Conservation (phyloP, 139 green algal species). For the Tetratostichococcus sp. region DNA sequence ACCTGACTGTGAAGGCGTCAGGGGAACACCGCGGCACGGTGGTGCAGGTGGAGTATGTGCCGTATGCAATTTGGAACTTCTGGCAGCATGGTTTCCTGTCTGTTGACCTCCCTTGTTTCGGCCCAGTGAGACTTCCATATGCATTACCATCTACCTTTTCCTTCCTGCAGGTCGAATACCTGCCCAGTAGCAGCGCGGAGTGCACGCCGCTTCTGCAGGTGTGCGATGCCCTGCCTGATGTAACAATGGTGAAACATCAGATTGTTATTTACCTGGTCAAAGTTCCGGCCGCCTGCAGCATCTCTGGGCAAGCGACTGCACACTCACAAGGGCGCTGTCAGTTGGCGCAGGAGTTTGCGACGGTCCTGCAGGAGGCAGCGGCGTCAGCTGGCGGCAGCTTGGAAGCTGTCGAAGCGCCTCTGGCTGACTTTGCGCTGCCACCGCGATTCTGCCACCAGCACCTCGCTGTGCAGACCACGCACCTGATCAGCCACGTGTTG, state of each 20-base stretch:
- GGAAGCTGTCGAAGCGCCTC: not conserved
- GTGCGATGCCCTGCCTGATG: no score
- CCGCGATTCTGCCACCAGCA: not conserved
- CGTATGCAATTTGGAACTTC: no score
- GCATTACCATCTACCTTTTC: no score
- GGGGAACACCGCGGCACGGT: conserved; percentile 6
- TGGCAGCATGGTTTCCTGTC: no score
- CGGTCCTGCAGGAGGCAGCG: conserved; percentile 5
- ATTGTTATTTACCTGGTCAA: no score
- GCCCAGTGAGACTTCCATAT: no score
- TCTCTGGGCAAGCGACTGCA: no score
- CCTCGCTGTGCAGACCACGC: conserved; percentile 3
- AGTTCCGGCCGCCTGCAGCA: no score
- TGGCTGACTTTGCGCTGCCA: conserved; percentile 2
- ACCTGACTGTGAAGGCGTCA: not conserved
- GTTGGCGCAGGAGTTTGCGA: conserved; percentile 5
- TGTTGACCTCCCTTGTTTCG: no score
- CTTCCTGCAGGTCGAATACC: conserved; percentile 15
- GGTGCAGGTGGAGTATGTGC: conserved; percentile 17
- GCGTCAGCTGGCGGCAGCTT: not conserved
- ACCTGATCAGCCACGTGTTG: not conserved
- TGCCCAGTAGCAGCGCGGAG: not conserved
- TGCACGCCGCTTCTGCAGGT: not conserved
- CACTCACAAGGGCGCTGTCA: no score
- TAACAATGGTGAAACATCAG: no score